These are phyloP conservation scores for Earliella scabrosa DNA, from an alignment of 1,284 basidiomycete species.

Conservation along the genomic window DNA sequence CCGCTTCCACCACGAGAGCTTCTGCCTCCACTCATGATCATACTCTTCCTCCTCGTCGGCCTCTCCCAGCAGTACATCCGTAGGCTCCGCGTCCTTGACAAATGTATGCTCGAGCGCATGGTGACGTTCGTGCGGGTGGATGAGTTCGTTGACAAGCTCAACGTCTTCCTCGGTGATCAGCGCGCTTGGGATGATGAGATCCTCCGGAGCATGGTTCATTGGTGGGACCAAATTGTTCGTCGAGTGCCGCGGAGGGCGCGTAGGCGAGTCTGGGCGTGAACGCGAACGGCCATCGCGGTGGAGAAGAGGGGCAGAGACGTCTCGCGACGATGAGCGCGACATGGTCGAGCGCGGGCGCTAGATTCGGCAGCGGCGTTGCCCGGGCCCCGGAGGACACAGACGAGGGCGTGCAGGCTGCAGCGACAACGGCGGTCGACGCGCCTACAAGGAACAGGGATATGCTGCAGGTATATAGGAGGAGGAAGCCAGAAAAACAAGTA, in stretches of 20 bases:
- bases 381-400: too few relatives aligned
- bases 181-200: conserved; percentile 48
- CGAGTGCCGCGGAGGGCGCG: conserved; percentile 29
- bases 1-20: conserved; percentile 67
- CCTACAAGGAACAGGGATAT: too few relatives aligned
- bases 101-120: conserved; percentile 42
- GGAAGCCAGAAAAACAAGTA: too few relatives aligned
- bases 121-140: conserved; percentile 44
- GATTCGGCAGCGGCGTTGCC: too few relatives aligned
- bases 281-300: conserved; percentile 6
- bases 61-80: not conserved
- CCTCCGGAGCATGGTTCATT: conserved; percentile 41
- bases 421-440: too few relatives aligned
- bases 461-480: too few relatives aligned
- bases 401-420: too few relatives aligned
- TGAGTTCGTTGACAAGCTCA: conserved; percentile 52
- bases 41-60: conserved; percentile 30
- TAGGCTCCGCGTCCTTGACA: conserved; percentile 32
- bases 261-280: conserved; percentile 26
- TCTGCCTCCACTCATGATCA: conserved; percentile 33
- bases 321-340: conserved; percentile 21
- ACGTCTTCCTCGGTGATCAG: conserved; percentile 48
- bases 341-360: conserved; percentile 9
- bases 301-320: conserved; percentile 18
- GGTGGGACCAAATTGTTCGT: conserved; percentile 29